These are phyloP conservation scores for Leishmania mexicana DNA, from an alignment of 208 protist genomes.

Conservation along the genomic window DNA sequence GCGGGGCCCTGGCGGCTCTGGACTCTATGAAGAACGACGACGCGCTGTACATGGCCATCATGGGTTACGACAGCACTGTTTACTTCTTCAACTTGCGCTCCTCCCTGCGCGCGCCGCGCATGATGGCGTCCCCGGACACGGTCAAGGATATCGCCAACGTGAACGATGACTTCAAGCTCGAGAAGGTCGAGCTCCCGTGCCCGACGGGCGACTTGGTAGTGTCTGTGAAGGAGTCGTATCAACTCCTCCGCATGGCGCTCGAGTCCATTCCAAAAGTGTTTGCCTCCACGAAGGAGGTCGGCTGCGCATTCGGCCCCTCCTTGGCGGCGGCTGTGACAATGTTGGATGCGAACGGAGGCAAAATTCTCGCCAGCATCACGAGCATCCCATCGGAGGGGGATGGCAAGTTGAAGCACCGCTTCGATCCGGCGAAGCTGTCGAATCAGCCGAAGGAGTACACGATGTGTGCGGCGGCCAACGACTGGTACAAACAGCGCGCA, in stretches of 20 bases:
- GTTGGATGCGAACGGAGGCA: constrained; percentile 90
- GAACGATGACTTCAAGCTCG: constrained; percentile 84
- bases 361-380: constrained; percentile 90
- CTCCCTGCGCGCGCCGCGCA: constrained; percentile 72
- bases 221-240: constrained; percentile 73
- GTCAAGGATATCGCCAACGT: constrained; percentile 80
- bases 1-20: constrained; percentile 66
- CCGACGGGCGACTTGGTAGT: constrained; percentile 75
- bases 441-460: constrained; percentile 88
- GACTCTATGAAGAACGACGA: constrained; percentile 87
- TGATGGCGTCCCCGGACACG: constrained; percentile 88
- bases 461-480: constrained; percentile 79
- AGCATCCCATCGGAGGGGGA: constrained; percentile 89
- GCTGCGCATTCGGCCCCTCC: constrained; percentile 93
- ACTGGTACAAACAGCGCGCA: constrained; percentile 97
- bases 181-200: constrained; percentile 83
- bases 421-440: constrained; percentile 79
- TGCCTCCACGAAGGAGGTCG: constrained; percentile 75
- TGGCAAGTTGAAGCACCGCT: constrained; percentile 85
- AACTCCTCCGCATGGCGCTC: constrained; percentile 69
- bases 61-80: constrained; percentile 82
- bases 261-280: constrained; percentile 74
- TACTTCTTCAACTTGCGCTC: constrained; percentile 94
- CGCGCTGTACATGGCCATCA: constrained; percentile 74
- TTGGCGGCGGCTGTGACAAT: constrained; percentile 90